Evolutionary conservation across 192 early-diverging fungal species (phyloP).

Genomic region (Gamsiella multidivaricata): DNA sequence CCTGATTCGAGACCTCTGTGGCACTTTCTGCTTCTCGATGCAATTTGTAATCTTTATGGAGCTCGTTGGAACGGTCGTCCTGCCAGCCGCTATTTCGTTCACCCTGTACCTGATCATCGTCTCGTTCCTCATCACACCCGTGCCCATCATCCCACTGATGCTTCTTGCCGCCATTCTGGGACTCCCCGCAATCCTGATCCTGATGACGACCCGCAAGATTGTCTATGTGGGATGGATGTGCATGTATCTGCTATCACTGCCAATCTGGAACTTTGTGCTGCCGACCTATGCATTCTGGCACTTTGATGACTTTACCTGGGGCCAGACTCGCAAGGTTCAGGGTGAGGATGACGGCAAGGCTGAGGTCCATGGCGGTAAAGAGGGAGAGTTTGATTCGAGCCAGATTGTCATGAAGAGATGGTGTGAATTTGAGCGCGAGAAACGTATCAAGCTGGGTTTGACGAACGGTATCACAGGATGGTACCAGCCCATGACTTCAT

Average conservation of each 20-base stretch:
- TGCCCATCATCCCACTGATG: constrained; percentile 70
- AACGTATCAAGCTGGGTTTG: constrained; percentile 50
- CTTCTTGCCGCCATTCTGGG: constrained; percentile 78
- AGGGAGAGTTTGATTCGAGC: constrained; percentile 80
- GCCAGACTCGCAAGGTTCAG: constrained; percentile 77
- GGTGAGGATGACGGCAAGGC: constrained; percentile 68
- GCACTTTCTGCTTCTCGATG: constrained; percentile 92
- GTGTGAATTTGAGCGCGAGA: constrained; percentile 79
- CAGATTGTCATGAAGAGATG: constrained; percentile 83
- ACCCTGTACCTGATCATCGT: constrained; percentile 85
- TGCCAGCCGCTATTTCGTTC: constrained; percentile 92
- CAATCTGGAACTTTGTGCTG: constrained; percentile 85
- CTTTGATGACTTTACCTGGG: constrained; percentile 92
- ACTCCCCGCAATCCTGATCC: constrained; percentile 80
- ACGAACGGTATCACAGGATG: constrained; percentile 50
- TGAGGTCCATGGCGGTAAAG: constrained; percentile 69
- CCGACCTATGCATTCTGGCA: constrained; percentile 87
- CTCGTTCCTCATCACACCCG: constrained; percentile 63
- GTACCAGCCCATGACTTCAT: constrained; percentile 38
- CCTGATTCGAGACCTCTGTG: constrained; percentile 86
- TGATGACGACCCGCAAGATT: constrained; percentile 83
- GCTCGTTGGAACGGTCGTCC: constrained; percentile 88
- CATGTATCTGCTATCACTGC: constrained; percentile 76
- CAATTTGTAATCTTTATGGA: constrained; percentile 98
- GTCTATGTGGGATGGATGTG: constrained; percentile 89